These are phyloP conservation scores for Tylopilus sp. DNA, from an alignment of 1,284 basidiomycete species.

Conservation along the genomic window DNA sequence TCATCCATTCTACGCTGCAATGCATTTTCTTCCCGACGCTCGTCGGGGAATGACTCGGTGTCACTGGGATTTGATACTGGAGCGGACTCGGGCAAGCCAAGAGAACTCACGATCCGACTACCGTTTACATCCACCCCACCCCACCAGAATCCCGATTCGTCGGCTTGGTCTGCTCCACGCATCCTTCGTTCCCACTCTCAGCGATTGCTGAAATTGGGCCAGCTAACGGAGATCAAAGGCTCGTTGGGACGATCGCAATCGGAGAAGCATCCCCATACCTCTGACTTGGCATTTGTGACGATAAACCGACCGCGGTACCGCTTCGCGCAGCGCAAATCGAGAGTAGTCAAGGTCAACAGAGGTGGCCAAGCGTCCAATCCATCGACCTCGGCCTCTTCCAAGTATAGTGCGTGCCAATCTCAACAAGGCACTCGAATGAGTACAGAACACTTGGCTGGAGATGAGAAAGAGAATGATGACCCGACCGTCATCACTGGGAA, in stretches of 20 bases:
- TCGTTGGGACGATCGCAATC: slow-evolving; percentile 27
- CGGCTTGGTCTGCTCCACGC: slow-evolving; percentile 21
- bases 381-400: neutral
- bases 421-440: neutral
- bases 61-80: neutral
- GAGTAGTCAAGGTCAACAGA: slow-evolving; percentile 1
- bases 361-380: neutral
- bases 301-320: slow-evolving; percentile 28
- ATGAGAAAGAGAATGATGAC: slow-evolving; percentile 8
- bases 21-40: slow-evolving; percentile 1
- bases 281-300: slow-evolving; percentile 34
- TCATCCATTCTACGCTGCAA: slow-evolving; percentile 10
- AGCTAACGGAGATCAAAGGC: neutral
- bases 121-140: slow-evolving; percentile 26
- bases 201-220: slow-evolving; percentile 5
- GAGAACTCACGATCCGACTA: slow-evolving; percentile 23
- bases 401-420: neutral
- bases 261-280: slow-evolving; percentile 21
- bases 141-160: slow-evolving; percentile 1
- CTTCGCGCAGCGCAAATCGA: slow-evolving; percentile 22
- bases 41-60: neutral
- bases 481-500: neutral
- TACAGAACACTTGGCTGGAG: neutral
- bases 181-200: slow-evolving; percentile 40
- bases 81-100: slow-evolving; percentile 8